These are phyloP conservation scores for Solanum megistacrolobum DNA, from an alignment of 257 asterid genomes.

Conservation along the genomic window DNA sequence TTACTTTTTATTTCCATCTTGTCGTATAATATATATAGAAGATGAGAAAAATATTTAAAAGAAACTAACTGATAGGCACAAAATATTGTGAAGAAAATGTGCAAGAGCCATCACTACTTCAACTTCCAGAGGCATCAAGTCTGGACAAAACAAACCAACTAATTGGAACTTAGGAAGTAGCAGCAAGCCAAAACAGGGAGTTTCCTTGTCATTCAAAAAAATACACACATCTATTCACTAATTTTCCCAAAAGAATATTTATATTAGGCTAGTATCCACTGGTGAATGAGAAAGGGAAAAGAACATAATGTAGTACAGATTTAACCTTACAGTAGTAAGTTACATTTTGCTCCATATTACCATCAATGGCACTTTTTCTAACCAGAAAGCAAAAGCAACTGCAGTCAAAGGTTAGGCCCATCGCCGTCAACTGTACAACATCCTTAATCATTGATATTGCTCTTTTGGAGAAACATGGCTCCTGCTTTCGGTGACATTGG, in stretches of 20 bases:
- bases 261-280: neutral
- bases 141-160: neutral
- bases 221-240: slow-evolving; percentile 1
- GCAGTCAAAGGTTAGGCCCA: slow-evolving; percentile 3
- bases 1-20: neutral
- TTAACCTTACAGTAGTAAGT: slow-evolving; percentile 7
- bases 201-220: neutral
- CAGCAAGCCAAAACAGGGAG: neutral
- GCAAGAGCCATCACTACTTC: neutral
- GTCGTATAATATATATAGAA: neutral
- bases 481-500: slow-evolving; percentile 11
- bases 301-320: neutral
- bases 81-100: neutral
- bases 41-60: neutral
- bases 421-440: slow-evolving; percentile 13
- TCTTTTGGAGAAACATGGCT: slow-evolving; percentile 29
- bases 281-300: neutral
- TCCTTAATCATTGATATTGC: slow-evolving; percentile 28
- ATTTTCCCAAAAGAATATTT: slow-evolving; percentile 3
- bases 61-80: neutral
- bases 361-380: neutral
- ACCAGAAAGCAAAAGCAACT: slow-evolving; percentile 16
- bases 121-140: neutral
- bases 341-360: neutral
- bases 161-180: neutral